Base-by-base conservation (phyloP, 2,329 filamentous ascomycete genomes). In the Penicillium sp. region DNA sequence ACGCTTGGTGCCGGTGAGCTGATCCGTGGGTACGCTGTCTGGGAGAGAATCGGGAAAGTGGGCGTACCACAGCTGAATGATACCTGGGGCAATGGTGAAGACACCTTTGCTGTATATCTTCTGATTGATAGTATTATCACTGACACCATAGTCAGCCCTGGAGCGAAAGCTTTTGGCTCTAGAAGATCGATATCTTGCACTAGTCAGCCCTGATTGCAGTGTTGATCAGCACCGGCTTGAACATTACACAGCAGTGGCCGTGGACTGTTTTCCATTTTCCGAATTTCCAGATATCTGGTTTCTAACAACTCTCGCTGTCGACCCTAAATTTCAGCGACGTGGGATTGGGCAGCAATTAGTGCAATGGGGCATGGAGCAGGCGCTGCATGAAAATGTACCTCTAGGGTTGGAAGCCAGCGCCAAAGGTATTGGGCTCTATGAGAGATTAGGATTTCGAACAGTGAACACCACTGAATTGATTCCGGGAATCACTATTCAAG, bases 311-410 rank as follows among this genome's bases (percentile, higher is more conserved):
- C 35, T 63, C 11, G 63, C 54, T 3, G 57, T 66, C 11, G 34
- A 57, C 30, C 58, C 60, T 9, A 36, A 10, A 7, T 47, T 52
- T 36, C 55, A 62, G 11, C 52, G 53, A 19, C 45, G 47, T 13
- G 63, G 60, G 2, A 50, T 61, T 14, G 62, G 60, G 34, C 53
- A 42, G 26, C 45, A 47, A 18, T 56, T 65, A 16, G 51, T 66
- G 7, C 46, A 57, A 38, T 60, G 49, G 59, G 57, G 57, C 9
- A 19, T 63, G 13, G 50, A 60, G 35, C 58, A 56, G 34, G 64
- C 60, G 6, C 39, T 41, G 16, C 43, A 46, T 39, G 61, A 67
- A 19, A 41, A 53, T 7, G 49, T 61, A 7, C 52, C 58, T 1
- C 59, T 56, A 29, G 48, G 51, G 4, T n/a, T 59, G 10, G 55